Evolutionary conservation across 1,139 yeast genomes (phyloP), one percentile per base, ranked within the genome.

Genomic region (Yamadazyma triangularis): DNA sequence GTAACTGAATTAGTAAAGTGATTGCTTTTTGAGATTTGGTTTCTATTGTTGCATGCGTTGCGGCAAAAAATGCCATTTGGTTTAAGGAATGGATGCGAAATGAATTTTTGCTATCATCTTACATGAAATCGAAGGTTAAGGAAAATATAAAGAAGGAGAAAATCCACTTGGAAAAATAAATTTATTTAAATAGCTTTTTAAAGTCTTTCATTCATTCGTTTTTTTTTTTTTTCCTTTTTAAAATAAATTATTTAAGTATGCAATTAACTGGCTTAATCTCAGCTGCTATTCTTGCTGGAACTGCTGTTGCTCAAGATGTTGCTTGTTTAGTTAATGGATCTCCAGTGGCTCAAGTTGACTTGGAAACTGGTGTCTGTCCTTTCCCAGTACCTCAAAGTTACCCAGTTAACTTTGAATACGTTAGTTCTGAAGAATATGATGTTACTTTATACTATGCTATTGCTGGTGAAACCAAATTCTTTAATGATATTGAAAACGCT

Each of bases 301-400:
- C 46, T 15, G 47, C 53, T 29, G 30, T 45, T 27, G 64, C 68
- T 29, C 31, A 41, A 32, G 51, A 60, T 32, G 71, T 65, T 32
- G 64, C 58, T 31, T 66, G 73, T 56, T 42, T 53, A 30, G 60
- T 61, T 30, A 47, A 57, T 39, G 69, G 68, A 39, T 50, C 30
- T 26, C 34, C 45, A 27, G 57, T 54, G 21, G 62, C 61, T 21
- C 50, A 51, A 27, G 71, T 64, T 30, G 70, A 64, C 52, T 56
- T 56, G 39, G 70, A 57, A 38, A 59, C 71, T 30, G 73, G 70
- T 40, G 39, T 35, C 11, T 66, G 73, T 54, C 58, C 64, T 33
- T 64, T 64, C 59, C 38, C 58, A 12, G 40, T 66, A 30, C 68
- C 70, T 40, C 33, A 44, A 3, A 6, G 32, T 18, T 53, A 47